Evolutionary conservation across 331 rosid genomes (phyloP).

Genomic region (Rosa hybrid): DNA sequence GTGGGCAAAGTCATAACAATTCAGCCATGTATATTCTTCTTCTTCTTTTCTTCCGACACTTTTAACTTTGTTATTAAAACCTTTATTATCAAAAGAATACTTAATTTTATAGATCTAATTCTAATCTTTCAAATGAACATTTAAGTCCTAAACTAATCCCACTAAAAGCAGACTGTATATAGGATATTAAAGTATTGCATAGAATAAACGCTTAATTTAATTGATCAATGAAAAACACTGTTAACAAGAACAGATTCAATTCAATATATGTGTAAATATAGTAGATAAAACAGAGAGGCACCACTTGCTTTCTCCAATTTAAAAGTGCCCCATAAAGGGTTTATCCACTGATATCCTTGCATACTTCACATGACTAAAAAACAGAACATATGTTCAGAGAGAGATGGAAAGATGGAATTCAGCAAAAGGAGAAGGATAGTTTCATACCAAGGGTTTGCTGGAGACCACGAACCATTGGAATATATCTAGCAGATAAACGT

Average conservation of each 20-base stretch:
- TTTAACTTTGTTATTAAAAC: neutral
- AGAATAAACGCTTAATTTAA: neutral
- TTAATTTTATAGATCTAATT: neutral
- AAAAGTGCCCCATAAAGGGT: neutral
- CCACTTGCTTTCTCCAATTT: constrained; percentile 7
- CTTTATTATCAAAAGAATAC: neutral
- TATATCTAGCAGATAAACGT: constrained; percentile 78
- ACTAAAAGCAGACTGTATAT: neutral
- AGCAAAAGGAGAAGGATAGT: constrained; percentile 10
- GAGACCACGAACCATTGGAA: constrained; percentile 78
- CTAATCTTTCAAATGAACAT: neutral
- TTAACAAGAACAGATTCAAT: neutral
- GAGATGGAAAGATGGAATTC: neutral
- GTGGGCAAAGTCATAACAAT: neutral
- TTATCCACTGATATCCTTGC: neutral
- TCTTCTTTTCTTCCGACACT: neutral
- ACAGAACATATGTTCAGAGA: neutral
- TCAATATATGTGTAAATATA: neutral
- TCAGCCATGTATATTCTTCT: neutral
- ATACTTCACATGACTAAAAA: neutral
- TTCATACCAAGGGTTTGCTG: constrained; percentile 82
- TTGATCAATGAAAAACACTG: neutral
- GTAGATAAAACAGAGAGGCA: constrained; percentile 1
- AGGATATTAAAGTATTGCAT: neutral
- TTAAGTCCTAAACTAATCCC: neutral